phyloP scores from a whole-genome alignment of 768 basidiomycete genomes.

The Kwoniella sp. region DNA sequence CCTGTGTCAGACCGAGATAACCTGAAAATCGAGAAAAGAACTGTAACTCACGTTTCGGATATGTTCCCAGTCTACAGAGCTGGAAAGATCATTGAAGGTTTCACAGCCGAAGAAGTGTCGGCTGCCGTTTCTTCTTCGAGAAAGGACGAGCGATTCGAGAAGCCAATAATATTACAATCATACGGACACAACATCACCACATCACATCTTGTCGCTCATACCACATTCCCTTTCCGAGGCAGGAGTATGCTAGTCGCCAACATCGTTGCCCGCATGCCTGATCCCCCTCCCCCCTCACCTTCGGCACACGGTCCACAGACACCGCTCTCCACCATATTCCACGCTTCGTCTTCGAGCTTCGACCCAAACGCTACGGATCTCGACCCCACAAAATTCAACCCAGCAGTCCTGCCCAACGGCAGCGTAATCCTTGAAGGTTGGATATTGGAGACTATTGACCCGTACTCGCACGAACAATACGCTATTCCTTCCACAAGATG shows the following conservation, averaged over 20 bases:
- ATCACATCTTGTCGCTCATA: conserved; percentile 70
- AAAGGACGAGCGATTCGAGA: conserved; percentile 73
- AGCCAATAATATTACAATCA: conserved; percentile 68
- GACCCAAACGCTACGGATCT: conserved; percentile 63
- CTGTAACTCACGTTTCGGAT: conserved; percentile 75
- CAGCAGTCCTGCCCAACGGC: conserved; percentile 71
- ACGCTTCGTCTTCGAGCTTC: conserved; percentile 71
- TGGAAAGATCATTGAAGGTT: conserved; percentile 86
- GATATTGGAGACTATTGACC: conserved; percentile 94
- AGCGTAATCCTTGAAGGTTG: conserved; percentile 87
- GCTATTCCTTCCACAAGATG: conserved; percentile 90
- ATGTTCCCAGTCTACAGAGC: conserved; percentile 82
- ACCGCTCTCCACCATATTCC: conserved; percentile 69
- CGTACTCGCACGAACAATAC: conserved; percentile 90
- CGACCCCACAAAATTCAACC: conserved; percentile 74
- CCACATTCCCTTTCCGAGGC: conserved; percentile 86
- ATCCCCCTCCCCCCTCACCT: conserved; percentile 52
- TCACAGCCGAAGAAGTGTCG: conserved; percentile 87
- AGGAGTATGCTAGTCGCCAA: conserved; percentile 80
- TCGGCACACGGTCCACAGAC: conserved; percentile 43
- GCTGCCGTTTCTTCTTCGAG: conserved; percentile 70
- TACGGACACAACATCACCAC: conserved; percentile 76
- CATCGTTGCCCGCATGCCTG: conserved; percentile 62
- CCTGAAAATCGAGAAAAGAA: conserved; percentile 71
- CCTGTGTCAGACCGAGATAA: conserved; percentile 71